A percentile compares a stretch with the other conserved stretches of the same genome.
phyloP scores from a whole-genome alignment of 202 grass and related monocot species.

The Hordeum pubiflorum region DNA sequence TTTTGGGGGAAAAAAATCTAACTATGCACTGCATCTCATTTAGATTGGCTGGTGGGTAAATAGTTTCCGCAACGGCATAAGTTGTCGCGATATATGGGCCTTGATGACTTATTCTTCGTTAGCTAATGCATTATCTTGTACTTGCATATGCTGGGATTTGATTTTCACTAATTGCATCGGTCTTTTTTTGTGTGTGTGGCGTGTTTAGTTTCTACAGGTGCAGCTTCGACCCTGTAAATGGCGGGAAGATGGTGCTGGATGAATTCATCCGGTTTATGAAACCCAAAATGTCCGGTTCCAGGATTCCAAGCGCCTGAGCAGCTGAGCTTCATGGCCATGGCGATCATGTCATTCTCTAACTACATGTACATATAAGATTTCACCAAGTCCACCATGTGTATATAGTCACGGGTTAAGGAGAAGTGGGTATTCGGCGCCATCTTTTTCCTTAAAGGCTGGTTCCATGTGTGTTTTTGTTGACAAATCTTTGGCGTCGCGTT shows the following conservation, averaged over 20 bases:
- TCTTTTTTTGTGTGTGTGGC: neutral
- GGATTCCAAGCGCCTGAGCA: neutral
- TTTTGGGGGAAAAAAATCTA: neutral
- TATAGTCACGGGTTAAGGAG: neutral
- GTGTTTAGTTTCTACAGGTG: slow-evolving; percentile 57
- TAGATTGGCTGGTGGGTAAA: neutral
- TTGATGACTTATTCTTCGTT: neutral
- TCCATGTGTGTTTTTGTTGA: neutral
- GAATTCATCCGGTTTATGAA: slow-evolving; percentile 54
- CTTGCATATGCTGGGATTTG: neutral
- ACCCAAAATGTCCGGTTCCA: neutral
- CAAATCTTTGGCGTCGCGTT: neutral
- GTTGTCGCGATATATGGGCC: neutral
- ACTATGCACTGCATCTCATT: neutral
- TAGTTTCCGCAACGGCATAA: neutral
- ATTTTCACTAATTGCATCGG: neutral
- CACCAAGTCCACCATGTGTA: neutral
- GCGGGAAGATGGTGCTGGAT: slow-evolving; percentile 47
- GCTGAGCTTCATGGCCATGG: neutral
- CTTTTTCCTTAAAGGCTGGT: neutral
- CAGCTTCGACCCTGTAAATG: slow-evolving; percentile 61
- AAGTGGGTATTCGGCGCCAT: neutral
- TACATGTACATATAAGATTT: neutral
- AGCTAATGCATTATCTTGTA: neutral
- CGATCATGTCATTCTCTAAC: neutral